Conservation (phyloP, 768 basidiomycete genomes). For the Tylopilus rubrobrunneus region DNA sequence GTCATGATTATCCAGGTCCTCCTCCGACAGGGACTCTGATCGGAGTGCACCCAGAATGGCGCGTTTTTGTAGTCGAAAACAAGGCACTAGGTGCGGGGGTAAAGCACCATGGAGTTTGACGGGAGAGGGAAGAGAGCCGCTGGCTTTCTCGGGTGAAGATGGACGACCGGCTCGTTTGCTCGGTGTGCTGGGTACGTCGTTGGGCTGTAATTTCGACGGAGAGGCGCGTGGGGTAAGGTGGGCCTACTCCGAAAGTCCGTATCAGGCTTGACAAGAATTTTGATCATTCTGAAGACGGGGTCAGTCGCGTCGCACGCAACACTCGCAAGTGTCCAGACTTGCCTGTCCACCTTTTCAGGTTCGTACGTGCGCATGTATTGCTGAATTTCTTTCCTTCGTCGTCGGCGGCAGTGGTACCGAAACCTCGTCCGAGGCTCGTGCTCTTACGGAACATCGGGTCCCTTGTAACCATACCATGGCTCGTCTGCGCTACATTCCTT, state of each 20-base stretch:
- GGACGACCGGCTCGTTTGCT: constrained; percentile 8
- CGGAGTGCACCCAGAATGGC: constrained; percentile 48
- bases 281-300: constrained; percentile 44
- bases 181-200: constrained; percentile 17
- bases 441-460: constrained; percentile 29
- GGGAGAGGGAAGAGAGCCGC: constrained; percentile 4
- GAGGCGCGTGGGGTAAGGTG: constrained; percentile 17
- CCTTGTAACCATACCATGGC: constrained; percentile 31
- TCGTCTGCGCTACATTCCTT: constrained; percentile 38
- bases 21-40: constrained; percentile 15
- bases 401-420: constrained; percentile 46
- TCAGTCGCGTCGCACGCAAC: neutral
- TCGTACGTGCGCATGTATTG: constrained; percentile 55
- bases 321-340: constrained; percentile 11
- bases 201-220: constrained; percentile 7
- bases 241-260: constrained; percentile 65
- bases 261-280: constrained; percentile 49
- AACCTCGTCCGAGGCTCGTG: constrained; percentile 35
- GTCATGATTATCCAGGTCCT: constrained; percentile 31
- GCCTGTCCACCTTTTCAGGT: constrained; percentile 52
- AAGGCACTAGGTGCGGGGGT: constrained; percentile 42
- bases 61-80: constrained; percentile 54
- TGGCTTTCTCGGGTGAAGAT: constrained; percentile 14
- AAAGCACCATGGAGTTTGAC: constrained; percentile 28
- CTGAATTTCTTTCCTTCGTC: constrained; percentile 51